phyloP scores from a whole-genome alignment of 2,329 filamentous ascomycete genomes.

The Celoporthe dispersa region DNA sequence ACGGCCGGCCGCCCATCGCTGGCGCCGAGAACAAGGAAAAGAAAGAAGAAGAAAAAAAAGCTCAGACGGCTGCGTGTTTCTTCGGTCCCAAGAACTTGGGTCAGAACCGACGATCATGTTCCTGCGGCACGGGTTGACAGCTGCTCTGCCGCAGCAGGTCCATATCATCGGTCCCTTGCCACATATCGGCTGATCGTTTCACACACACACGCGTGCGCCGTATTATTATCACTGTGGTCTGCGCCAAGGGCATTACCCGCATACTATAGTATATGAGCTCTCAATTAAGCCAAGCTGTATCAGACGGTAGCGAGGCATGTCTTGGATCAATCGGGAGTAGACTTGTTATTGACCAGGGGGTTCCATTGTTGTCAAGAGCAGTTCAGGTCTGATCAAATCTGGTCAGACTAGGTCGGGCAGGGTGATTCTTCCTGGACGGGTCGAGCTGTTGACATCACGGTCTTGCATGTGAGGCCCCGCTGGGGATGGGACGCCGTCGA shows the following conservation, averaged over 20 bases:
- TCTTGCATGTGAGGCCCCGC: constrained; percentile 3
- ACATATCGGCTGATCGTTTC: constrained; percentile 5
- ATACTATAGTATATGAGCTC: background rate
- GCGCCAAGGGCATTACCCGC: background rate
- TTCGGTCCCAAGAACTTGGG: constrained; percentile 7
- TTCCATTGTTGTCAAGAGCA: background rate
- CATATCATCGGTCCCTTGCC: background rate
- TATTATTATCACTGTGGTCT: background rate
- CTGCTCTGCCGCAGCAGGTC: constrained; percentile 8
- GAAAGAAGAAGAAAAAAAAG: no score
- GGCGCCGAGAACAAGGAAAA: background rate
- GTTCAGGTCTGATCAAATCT: background rate
- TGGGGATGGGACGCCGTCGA: constrained; percentile 6
- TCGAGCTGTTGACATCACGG: constrained; percentile 7
- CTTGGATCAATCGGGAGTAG: background rate
- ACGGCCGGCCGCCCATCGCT: background rate
- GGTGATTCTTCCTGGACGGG: background rate
- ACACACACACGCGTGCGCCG: background rate
- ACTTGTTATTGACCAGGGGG: background rate
- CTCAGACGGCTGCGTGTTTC: background rate
- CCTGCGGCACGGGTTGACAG: constrained; percentile 10
- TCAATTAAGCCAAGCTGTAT: background rate
- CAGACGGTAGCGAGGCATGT: background rate
- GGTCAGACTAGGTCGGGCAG: background rate
- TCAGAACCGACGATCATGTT: constrained; percentile 13